phyloP scores from a whole-genome alignment of 2,329 filamentous ascomycete genomes.

The Fusarium verticillioides region DNA sequence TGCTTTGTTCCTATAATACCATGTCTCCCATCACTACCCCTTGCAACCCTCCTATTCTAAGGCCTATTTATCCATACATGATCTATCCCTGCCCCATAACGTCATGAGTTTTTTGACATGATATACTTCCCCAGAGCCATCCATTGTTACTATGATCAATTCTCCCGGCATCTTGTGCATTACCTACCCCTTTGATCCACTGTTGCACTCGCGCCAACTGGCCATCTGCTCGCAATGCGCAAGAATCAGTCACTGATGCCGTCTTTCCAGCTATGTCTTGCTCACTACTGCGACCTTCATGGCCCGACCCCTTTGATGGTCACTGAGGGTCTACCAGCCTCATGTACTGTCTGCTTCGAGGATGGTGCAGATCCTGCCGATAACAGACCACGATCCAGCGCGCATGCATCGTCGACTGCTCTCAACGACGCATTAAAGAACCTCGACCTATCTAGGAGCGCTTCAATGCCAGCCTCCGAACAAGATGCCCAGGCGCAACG shows the following conservation, averaged over 20 bases:
- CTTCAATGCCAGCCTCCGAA: constrained; percentile 57
- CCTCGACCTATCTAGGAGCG: constrained; percentile 58
- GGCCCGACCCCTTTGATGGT: constrained; percentile 77
- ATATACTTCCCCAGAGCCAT: constrained; percentile 27
- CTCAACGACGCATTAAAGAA: constrained; percentile 61
- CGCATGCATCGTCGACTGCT: constrained; percentile 51
- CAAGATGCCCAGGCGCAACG: constrained; percentile 58
- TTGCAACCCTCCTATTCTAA: constrained; percentile 22
- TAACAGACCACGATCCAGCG: constrained; percentile 55
- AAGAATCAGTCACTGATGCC: constrained; percentile 48
- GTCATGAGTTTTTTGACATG: constrained; percentile 39
- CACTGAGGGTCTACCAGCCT: constrained; percentile 72
- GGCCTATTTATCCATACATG: constrained; percentile 28
- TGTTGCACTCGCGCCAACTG: constrained; percentile 10
- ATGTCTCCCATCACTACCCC: constrained; percentile 25
- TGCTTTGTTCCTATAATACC: constrained; percentile 27
- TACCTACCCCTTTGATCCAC: neutral
- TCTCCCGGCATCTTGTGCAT: constrained; percentile 8
- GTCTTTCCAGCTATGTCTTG: constrained; percentile 70
- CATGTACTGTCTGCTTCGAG: constrained; percentile 70
- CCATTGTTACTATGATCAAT: constrained; percentile 29
- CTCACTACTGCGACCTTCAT: constrained; percentile 77
- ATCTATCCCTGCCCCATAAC: constrained; percentile 37
- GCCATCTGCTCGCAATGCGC: constrained; percentile 42
- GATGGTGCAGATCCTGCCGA: constrained; percentile 44